A percentile compares a stretch with the other conserved stretches of the same genome.
These are phyloP conservation scores for Ogataea methanolica DNA, from an alignment of 805 yeast species.

Conservation along the genomic window DNA sequence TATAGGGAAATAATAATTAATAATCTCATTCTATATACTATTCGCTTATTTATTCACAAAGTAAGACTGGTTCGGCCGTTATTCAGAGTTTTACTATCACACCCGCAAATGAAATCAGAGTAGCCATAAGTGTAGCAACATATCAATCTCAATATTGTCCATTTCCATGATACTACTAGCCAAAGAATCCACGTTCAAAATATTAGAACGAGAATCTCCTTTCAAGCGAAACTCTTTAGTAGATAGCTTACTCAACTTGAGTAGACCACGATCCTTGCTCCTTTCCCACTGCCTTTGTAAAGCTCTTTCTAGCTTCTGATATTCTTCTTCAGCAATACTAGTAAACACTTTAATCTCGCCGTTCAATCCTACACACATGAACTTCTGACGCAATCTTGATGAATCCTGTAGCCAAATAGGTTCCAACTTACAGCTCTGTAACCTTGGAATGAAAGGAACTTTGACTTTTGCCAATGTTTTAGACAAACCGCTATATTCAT, in stretches of 20 bases:
- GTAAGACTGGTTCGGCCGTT: background rate
- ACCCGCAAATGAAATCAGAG: conserved; percentile 1
- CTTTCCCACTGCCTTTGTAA: conserved; percentile 1
- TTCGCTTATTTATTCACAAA: background rate
- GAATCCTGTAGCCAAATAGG: conserved; percentile 28
- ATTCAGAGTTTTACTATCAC: background rate
- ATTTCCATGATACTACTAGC: conserved; percentile 9
- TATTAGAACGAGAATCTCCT: conserved; percentile 1
- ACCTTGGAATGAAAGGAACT: conserved; percentile 31
- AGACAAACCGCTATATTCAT: background rate
- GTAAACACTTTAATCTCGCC: conserved; percentile 32
- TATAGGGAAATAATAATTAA: conserved; percentile 6
- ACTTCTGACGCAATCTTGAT: conserved; percentile 5
- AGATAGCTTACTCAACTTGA: conserved; percentile 6
- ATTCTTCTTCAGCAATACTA: conserved; percentile 4
- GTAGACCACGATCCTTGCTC: conserved; percentile 1
- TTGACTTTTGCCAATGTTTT: conserved; percentile 11
- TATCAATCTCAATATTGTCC: conserved; percentile 9
- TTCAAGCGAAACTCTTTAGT: conserved; percentile 4
- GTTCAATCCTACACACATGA: conserved; percentile 33
- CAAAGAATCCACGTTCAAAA: conserved; percentile 15
- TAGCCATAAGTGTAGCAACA: conserved; percentile 8
- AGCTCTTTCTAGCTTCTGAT: conserved; percentile 1
- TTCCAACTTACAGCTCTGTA: conserved; percentile 22
- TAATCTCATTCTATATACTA: background rate